Base-by-base conservation (phyloP, 2,329 filamentous ascomycete species). In the Exophiala sideris region DNA sequence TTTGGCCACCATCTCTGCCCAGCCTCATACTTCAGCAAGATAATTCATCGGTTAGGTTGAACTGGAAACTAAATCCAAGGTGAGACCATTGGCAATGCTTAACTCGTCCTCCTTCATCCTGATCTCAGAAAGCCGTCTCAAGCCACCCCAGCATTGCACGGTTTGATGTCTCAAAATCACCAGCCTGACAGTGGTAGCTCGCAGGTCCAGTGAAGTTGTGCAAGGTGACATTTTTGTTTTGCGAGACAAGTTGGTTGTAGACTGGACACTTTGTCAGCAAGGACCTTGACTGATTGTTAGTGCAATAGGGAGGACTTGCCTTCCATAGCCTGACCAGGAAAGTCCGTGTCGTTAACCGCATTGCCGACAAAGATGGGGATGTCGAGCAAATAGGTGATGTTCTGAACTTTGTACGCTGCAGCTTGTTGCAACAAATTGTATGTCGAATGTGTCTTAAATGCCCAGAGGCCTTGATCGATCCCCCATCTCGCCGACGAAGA, bases 401-500 rank as follows among this genome's bases (percentile, higher is more conserved):
- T 60, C 11, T 62, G 33, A 66, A 16, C 11, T 44, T 52, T 39
- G 52, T 63, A n/a, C 48, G n/a, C 51, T 58, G 57, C 14, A 52
- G 53, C 36, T 52, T 32, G 9, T 20, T 58, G 24, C 2, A 70
- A 46, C 45, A 64, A 70, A 1, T 66, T 60, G 45, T 62, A 71
- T 1, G 64, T 67, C 8, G 65, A 63, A 14, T 61, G 60, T 41
- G 11, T 62, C 36, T 69, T 61, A 50, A 70, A 72, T 0, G 61
- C 59, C 68, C 69, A 71, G 1, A 71, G 57, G 1, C 70, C 69
- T 51, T 73, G 69, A 35, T 67, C 61, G 16, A 72, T 49, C 47
- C 55, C 63, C 70, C 70, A 73, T 29, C 24, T 29, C 24, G 64
- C 58, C 5, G 62, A 39, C 11, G 21, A 41, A 0, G 67, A 64